phyloP scores from a whole-genome alignment of 768 basidiomycete genomes.

The Suillus variegatus region DNA sequence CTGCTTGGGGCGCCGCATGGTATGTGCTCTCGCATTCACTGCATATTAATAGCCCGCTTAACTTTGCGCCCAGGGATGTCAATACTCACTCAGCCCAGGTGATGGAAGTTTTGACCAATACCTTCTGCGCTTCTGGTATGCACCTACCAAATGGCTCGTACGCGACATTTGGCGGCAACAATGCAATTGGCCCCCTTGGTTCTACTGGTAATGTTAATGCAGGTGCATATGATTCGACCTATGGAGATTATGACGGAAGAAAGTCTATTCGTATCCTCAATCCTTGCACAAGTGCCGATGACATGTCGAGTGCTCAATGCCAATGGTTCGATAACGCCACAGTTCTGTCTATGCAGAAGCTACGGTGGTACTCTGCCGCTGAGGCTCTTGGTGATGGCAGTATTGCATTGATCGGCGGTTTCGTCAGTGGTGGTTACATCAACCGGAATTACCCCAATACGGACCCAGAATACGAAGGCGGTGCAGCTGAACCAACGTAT shows the following conservation, averaged over 20 bases:
- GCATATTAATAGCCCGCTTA: conserved; percentile 16
- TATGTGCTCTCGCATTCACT: conserved; percentile 22
- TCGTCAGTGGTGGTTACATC: conserved; percentile 76
- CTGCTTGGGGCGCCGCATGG: conserved; percentile 78
- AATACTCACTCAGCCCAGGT: conserved; percentile 53
- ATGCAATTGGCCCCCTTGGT: conserved; percentile 69
- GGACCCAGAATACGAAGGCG: conserved; percentile 63
- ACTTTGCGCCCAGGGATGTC: conserved; percentile 54
- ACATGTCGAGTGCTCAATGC: conserved; percentile 53
- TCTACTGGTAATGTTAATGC: conserved; percentile 49
- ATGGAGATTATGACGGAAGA: conserved; percentile 80
- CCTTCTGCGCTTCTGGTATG: conserved; percentile 83
- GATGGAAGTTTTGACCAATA: conserved; percentile 75
- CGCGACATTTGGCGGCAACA: conserved; percentile 76
- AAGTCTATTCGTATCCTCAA: conserved; percentile 80
- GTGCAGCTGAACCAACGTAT: conserved; percentile 77
- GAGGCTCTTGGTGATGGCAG: conserved; percentile 77
- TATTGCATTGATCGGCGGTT: conserved; percentile 80
- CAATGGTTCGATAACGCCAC: conserved; percentile 73
- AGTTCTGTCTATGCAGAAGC: conserved; percentile 62
- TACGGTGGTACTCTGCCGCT: conserved; percentile 79
- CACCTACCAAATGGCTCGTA: conserved; percentile 81
- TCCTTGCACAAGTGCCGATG: conserved; percentile 58
- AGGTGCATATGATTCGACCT: conserved; percentile 62
- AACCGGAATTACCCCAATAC: conserved; percentile 72